These are phyloP conservation scores for Toxicodendron radicans DNA, from an alignment of 345 rosid species.

Conservation along the genomic window DNA sequence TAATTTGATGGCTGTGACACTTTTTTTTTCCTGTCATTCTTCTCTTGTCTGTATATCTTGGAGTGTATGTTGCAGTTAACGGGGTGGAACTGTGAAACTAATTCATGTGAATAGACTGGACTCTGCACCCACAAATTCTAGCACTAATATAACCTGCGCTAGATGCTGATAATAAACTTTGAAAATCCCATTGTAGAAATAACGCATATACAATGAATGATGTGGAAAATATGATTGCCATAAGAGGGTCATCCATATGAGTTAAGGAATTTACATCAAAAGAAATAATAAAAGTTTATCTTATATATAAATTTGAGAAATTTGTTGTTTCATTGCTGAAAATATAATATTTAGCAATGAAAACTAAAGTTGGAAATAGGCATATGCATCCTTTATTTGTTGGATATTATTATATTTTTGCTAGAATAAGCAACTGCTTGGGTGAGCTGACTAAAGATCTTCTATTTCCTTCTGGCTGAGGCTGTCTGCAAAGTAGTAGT, in stretches of 20 bases:
- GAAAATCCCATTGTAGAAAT: background rate
- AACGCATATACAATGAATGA: background rate
- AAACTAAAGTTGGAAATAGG: background rate
- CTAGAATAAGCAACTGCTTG: background rate
- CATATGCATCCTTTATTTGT: conserved; percentile 1
- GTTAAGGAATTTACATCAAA: background rate
- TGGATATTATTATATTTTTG: background rate
- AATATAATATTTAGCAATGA: background rate
- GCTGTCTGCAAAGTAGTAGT: background rate
- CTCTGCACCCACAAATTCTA: background rate
- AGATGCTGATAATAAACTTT: background rate
- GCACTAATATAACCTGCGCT: background rate
- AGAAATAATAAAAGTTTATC: background rate
- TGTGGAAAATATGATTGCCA: background rate
- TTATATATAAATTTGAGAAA: background rate
- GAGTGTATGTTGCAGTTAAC: background rate
- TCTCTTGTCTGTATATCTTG: background rate
- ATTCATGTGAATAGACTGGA: background rate
- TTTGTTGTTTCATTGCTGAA: background rate
- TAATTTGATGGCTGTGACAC: background rate
- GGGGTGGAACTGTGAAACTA: background rate
- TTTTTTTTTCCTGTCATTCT: background rate
- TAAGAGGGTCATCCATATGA: background rate
- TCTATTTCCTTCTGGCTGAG: background rate
- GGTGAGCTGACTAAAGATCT: background rate